A percentile compares a stretch with the other conserved stretches of the same genome.
These are phyloP conservation scores for Avena sativa DNA, from an alignment of 176 grass and related monocot species.

Conservation along the genomic window DNA sequence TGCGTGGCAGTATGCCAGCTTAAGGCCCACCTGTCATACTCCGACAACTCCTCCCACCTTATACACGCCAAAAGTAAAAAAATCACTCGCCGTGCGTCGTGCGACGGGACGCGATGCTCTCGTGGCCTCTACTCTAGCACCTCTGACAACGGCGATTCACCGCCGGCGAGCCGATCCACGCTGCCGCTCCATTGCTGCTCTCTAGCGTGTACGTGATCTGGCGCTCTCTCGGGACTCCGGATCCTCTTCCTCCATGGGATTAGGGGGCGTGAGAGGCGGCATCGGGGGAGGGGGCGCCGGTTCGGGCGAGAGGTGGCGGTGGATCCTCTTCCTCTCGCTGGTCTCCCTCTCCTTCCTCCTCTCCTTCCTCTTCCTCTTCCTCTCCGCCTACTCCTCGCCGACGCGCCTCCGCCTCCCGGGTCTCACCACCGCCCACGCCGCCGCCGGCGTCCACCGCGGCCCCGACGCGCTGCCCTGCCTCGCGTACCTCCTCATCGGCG, in stretches of 20 bases:
- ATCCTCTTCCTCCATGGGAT: constrained; percentile 27
- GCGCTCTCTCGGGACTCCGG: not conserved
- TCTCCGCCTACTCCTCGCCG: constrained; percentile 47
- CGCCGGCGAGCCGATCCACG: constrained; percentile 39
- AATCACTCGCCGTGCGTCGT: not conserved
- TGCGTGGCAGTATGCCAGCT: not conserved
- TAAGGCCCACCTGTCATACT: not conserved
- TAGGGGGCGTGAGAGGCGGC: constrained; percentile 37
- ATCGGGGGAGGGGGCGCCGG: constrained; percentile 8
- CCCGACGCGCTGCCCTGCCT: constrained; percentile 60
- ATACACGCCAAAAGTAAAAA: constrained; percentile 30
- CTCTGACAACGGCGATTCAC: constrained; percentile 36
- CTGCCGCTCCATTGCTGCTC: not conserved
- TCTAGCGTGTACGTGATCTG: not conserved
- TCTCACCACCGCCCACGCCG: constrained; percentile 2
- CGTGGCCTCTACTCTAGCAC: constrained; percentile 23
- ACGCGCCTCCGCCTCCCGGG: constrained; percentile 56
- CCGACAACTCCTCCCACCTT: not conserved
- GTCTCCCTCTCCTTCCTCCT: constrained; percentile 58
- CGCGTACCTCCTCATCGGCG: constrained; percentile 73
- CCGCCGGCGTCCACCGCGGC: constrained; percentile 34
- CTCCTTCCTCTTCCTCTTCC: constrained; percentile 63
- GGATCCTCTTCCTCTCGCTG: constrained; percentile 49
- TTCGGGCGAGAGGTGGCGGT: constrained; percentile 50
- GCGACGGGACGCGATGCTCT: constrained; percentile 28